A percentile compares a stretch with the other conserved stretches of the same genome.
These are phyloP conservation scores for Corylus avellana DNA, from an alignment of 306 rosid genomes.

Conservation along the genomic window DNA sequence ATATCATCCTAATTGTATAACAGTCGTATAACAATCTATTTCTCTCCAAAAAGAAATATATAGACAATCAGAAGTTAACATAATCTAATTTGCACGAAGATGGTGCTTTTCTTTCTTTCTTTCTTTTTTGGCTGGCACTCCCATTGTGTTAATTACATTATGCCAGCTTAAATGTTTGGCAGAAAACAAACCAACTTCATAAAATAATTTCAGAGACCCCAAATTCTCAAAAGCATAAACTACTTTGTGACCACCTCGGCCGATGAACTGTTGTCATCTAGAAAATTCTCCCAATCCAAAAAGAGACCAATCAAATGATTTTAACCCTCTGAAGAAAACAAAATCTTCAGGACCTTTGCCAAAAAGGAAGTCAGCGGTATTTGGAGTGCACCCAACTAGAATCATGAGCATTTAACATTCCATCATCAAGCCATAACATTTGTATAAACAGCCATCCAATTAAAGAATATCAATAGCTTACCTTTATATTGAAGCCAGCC, in stretches of 20 bases:
- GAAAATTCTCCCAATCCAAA: not conserved
- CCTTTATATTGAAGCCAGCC: constrained; percentile 92
- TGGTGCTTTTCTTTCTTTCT: not conserved
- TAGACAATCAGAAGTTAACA: not conserved
- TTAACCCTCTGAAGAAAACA: not conserved
- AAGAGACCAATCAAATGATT: not conserved
- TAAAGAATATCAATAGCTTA: constrained; percentile 14
- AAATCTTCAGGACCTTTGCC: not conserved
- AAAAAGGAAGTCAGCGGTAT: not conserved
- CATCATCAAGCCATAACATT: not conserved
- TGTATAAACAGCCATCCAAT: constrained; percentile 5
- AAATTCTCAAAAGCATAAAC: not conserved
- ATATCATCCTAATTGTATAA: too few relatives aligned
- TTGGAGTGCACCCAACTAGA: not conserved
- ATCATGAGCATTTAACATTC: not conserved
- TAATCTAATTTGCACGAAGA: not conserved
- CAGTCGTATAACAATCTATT: too few relatives aligned
- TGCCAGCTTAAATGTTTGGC: not conserved
- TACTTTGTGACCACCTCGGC: not conserved
- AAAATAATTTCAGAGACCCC: not conserved
- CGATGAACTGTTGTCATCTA: not conserved
- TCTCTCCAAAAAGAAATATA: not conserved
- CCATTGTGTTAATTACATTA: not conserved
- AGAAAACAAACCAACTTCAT: not conserved
- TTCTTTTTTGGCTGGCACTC: not conserved